phyloP scores from a whole-genome alignment of 495 filamentous ascomycete species.

The Penicillium mononematosum region DNA sequence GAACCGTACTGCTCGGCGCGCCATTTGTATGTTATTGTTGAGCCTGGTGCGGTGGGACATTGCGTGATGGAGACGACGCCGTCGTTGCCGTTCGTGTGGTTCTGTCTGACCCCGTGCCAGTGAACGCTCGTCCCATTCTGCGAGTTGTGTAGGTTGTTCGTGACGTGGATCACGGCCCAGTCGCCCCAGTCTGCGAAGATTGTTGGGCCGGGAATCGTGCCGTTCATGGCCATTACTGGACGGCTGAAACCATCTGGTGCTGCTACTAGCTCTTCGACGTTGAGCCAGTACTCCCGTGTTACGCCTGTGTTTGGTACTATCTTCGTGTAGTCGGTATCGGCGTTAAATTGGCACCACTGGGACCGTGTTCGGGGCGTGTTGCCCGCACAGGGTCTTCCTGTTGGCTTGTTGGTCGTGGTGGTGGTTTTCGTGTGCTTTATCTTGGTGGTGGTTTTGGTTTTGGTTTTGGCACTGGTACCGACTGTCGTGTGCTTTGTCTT shows the following conservation, averaged over 20 bases:
- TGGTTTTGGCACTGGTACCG: constrained; percentile 6
- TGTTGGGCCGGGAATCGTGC: constrained; percentile 51
- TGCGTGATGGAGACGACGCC: constrained; percentile 72
- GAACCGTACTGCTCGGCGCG: constrained; percentile 70
- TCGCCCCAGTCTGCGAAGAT: constrained; percentile 50
- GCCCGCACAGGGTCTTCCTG: constrained; percentile 27
- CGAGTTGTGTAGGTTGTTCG: constrained; percentile 42
- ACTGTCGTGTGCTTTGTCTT: neutral
- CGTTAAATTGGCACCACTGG: constrained; percentile 42
- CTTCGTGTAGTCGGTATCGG: constrained; percentile 52
- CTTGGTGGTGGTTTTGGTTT: constrained; percentile 1
- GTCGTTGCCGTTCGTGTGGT: constrained; percentile 45
- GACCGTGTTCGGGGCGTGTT: constrained; percentile 41
- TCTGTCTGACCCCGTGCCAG: constrained; percentile 50
- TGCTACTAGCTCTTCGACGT: constrained; percentile 48
- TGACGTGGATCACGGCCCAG: constrained; percentile 54
- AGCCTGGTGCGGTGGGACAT: constrained; percentile 62
- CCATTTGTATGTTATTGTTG: constrained; percentile 69
- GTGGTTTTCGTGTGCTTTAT: neutral
- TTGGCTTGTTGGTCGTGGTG: constrained; percentile 3
- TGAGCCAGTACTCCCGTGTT: constrained; percentile 35
- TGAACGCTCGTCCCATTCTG: constrained; percentile 58
- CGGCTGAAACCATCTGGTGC: constrained; percentile 64
- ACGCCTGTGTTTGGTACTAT: constrained; percentile 43
- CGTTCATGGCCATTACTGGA: constrained; percentile 49